Base-by-base conservation (phyloP, 495 filamentous ascomycete species). In the Evernia prunastri region DNA sequence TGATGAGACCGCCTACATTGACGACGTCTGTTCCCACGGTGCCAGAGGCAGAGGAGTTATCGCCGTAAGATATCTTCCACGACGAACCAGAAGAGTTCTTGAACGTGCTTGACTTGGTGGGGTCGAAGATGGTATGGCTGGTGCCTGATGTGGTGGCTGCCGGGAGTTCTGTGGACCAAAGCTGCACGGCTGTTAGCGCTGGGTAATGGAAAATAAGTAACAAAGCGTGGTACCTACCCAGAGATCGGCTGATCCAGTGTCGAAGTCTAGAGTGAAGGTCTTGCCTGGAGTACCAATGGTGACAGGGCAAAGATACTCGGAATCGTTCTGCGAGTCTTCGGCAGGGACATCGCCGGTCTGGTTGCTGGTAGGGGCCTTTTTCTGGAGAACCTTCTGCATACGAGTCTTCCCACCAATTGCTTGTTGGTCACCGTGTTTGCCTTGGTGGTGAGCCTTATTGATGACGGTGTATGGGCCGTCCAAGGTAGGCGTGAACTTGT, bases 1-100 rank as follows among this genome's bases (percentile, higher is more conserved):
- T 80, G 25, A 75, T 71, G n/a, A 91, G 72, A n/a, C 86, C 87
- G 25, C 89, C 89, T 60, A 92, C 68, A 11, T 77, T 77, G 27
- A 92, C 76, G 59, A 79, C 77, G 56, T 92, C 89, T n/a, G 81
- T 86, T 59, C 87, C 88, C 40, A 90, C 87, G 51, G 73, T 78
- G 39, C 89, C 89, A 13, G 86, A 89, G 15, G 88, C 88, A 4
- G 80, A 81, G 43, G 86, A 89, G 31, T 81, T 80, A 72, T 93
- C 89, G 31, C 88, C 87, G 70, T 91, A 91, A 47, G 81, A 79
- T 69, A 91, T 90, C 73, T 82, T 76, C 89, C 87, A 92, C 11
- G 75, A 80, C 58, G 78, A 77, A 59, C 76, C 78, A 9, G 74
- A 63, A 27, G 75, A 51, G 20, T 73, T 69, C 71, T 86, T 78